Conservation (phyloP, 2,329 filamentous ascomycete species). For the Exophiala spinifera region DNA sequence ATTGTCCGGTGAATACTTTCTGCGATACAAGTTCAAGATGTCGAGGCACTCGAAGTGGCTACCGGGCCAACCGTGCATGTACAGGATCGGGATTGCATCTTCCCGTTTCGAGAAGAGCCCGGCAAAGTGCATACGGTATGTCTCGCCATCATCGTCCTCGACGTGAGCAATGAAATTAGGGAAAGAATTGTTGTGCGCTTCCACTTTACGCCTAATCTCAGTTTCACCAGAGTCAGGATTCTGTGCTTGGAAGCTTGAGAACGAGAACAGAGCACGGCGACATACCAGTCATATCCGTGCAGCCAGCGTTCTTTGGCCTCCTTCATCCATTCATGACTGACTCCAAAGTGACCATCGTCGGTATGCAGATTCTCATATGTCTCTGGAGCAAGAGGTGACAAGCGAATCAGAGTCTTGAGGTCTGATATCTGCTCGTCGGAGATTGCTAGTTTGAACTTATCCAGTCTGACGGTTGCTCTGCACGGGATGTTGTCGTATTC, state of each 20-base stretch:
- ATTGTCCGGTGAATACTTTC: slow-evolving; percentile 48
- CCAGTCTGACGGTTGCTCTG: slow-evolving; percentile 1
- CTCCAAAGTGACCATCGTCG: slow-evolving; percentile 32
- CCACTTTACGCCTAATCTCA: slow-evolving; percentile 12
- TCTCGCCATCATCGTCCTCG: slow-evolving; percentile 36
- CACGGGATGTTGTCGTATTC: slow-evolving; percentile 11
- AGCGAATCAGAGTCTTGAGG: slow-evolving; percentile 46
- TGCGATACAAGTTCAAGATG: slow-evolving; percentile 46
- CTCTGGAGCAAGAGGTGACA: slow-evolving; percentile 48
- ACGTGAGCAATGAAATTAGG: slow-evolving; percentile 50
- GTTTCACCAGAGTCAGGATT: background rate
- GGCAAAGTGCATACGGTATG: slow-evolving; percentile 51
- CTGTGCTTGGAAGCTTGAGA: background rate
- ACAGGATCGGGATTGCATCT: slow-evolving; percentile 50
- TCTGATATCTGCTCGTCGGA: slow-evolving; percentile 45
- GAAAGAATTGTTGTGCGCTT: slow-evolving; percentile 48
- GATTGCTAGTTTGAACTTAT: slow-evolving; percentile 14
- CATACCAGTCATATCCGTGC: slow-evolving; percentile 48
- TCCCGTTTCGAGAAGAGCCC: slow-evolving; percentile 53
- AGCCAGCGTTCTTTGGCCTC: slow-evolving; percentile 45
- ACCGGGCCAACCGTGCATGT: slow-evolving; percentile 47
- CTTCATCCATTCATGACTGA: slow-evolving; percentile 48
- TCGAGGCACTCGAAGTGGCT: background rate
- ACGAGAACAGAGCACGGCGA: slow-evolving; percentile 3
- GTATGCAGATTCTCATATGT: slow-evolving; percentile 50